These are phyloP conservation scores for Mucor sp. DNA, from an alignment of 371 early-diverging fungal species.

Conservation along the genomic window DNA sequence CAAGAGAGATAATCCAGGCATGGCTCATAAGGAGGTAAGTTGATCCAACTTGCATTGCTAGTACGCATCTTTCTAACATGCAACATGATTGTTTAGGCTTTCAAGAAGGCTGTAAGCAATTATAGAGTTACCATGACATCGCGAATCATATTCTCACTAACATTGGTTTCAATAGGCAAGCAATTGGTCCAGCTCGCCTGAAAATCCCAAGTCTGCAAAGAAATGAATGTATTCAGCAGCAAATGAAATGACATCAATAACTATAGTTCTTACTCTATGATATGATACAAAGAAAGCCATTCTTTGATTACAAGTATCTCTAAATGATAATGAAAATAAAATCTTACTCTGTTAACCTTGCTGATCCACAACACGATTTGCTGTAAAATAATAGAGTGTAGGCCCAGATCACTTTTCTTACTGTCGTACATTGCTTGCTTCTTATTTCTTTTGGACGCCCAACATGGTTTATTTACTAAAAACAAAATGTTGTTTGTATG, in stretches of 20 bases:
- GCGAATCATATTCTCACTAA: neutral
- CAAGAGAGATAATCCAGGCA: conserved; percentile 45
- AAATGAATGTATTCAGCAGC: conserved; percentile 4
- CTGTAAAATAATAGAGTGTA: too few relatives aligned
- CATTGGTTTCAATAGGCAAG: conserved; percentile 10
- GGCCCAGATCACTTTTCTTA: too few relatives aligned
- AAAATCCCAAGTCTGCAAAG: conserved; percentile 48
- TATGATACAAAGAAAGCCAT: neutral
- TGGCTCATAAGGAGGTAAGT: conserved; percentile 45
- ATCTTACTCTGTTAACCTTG: neutral
- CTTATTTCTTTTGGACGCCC: neutral
- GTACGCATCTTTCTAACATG: neutral
- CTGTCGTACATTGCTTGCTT: neutral
- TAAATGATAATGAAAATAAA: neutral
- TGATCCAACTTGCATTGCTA: neutral
- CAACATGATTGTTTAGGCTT: conserved; percentile 28
- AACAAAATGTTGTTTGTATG: neutral
- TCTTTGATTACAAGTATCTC: neutral
- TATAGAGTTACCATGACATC: too few relatives aligned
- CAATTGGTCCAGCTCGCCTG: conserved; percentile 30
- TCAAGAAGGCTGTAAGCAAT: conserved; percentile 52
- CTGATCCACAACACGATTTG: neutral
- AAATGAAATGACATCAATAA: neutral
- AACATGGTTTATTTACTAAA: neutral
- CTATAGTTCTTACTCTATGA: neutral